A percentile compares a stretch with the other conserved stretches of the same genome.
Conservation (phyloP, 768 basidiomycete genomes). For the Tylopilus vinaceipallidus region DNA sequence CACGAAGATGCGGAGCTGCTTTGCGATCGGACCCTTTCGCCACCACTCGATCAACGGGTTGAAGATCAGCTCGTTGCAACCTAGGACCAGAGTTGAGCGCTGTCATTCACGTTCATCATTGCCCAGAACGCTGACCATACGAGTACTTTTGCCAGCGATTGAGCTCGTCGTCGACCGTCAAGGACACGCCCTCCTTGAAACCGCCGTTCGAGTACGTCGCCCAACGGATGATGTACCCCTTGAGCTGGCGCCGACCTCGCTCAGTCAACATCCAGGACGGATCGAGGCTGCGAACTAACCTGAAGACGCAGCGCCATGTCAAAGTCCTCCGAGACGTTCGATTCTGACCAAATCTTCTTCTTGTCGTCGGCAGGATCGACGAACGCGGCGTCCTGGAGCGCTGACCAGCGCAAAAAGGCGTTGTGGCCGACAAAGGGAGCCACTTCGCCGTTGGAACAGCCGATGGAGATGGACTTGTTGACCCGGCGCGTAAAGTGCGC, state of each 20-base stretch:
- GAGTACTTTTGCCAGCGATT: slow-evolving; percentile 93
- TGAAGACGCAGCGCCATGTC: slow-evolving; percentile 63
- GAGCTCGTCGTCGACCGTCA: slow-evolving; percentile 88
- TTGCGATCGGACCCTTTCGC: slow-evolving; percentile 75
- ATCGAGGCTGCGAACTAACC: slow-evolving; percentile 17
- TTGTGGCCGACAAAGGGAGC: slow-evolving; percentile 83
- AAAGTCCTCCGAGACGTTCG: slow-evolving; percentile 69
- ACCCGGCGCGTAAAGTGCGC: slow-evolving; percentile 92
- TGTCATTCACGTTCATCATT: background rate
- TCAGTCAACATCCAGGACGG: too few species aligned
- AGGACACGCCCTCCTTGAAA: slow-evolving; percentile 90
- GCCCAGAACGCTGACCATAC: slow-evolving; percentile 50
- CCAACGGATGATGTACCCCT: slow-evolving; percentile 43
- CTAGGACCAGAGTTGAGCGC: slow-evolving; percentile 32
- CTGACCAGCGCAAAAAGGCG: slow-evolving; percentile 87
- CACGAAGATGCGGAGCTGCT: slow-evolving; percentile 71
- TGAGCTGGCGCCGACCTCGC: too few species aligned
- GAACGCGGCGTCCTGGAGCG: slow-evolving; percentile 85
- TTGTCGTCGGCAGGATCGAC: slow-evolving; percentile 50
- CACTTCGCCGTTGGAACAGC: slow-evolving; percentile 76
- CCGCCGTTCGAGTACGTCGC: slow-evolving; percentile 83
- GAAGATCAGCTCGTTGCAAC: slow-evolving; percentile 65
- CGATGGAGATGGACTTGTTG: slow-evolving; percentile 79
- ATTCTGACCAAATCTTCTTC: slow-evolving; percentile 74
- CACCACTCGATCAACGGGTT: slow-evolving; percentile 81